These are phyloP conservation scores for Ogataea polymorpha DNA, from an alignment of 805 yeast genomes.

Conservation along the genomic window DNA sequence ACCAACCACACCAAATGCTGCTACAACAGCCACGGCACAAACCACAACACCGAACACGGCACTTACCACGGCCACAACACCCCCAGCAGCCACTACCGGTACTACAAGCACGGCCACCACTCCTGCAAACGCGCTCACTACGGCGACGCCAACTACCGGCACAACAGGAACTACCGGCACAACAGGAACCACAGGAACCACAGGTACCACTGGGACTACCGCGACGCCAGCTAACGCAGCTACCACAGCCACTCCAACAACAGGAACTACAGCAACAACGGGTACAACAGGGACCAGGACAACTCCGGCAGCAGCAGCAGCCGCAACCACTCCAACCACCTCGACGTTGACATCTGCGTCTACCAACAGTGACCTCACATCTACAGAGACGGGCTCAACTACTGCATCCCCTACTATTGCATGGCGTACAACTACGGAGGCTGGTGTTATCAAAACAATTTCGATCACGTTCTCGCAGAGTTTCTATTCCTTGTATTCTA, in stretches of 20 bases:
- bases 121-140: slow-evolving; percentile 9
- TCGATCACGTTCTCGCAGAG: slow-evolving; percentile 50
- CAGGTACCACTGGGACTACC: slow-evolving; percentile 25
- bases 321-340: background rate
- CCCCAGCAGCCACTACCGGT: slow-evolving; percentile 2
- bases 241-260: background rate
- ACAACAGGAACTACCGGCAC: slow-evolving; percentile 10
- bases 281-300: slow-evolving; percentile 13
- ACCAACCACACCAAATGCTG: slow-evolving; percentile 9
- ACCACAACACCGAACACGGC: slow-evolving; percentile 3
- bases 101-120: slow-evolving; percentile 9
- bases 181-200: slow-evolving; percentile 22
- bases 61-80: background rate
- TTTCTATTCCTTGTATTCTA: slow-evolving; percentile 42
- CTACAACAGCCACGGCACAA: slow-evolving; percentile 15
- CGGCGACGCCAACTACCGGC: slow-evolving; percentile 6
- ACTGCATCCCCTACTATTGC: slow-evolving; percentile 15
- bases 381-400: background rate
- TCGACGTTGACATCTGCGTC: background rate
- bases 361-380: background rate
- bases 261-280: slow-evolving; percentile 17
- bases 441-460: slow-evolving; percentile 50
- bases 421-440: slow-evolving; percentile 29
- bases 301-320: slow-evolving; percentile 14
- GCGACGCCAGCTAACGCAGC: slow-evolving; percentile 9